Evolutionary conservation across 164 flowering plant genomes (phyloP).

Genomic region (Liriodendron chinense): DNA sequence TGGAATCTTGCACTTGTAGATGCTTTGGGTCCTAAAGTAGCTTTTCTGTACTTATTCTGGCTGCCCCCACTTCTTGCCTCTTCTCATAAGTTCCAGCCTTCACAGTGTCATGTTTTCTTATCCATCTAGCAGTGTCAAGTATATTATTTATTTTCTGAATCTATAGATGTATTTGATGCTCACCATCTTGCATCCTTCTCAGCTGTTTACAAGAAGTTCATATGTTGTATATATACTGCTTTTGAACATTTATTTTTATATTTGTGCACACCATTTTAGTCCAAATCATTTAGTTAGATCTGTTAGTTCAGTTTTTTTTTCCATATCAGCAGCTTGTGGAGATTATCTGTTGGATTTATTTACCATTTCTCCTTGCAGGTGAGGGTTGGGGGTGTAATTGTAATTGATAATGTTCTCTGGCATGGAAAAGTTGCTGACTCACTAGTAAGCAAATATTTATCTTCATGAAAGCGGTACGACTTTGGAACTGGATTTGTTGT

Average conservation of each 20-base stretch:
- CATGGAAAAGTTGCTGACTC: conserved; percentile 93
- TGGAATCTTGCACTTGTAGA: too few relatives aligned
- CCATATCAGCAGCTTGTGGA: background rate
- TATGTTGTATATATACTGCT: too few relatives aligned
- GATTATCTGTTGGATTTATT: background rate
- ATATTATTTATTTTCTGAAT: too few relatives aligned
- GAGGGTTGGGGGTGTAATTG: conserved; percentile 82
- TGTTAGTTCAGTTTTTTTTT: background rate
- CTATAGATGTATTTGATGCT: too few relatives aligned
- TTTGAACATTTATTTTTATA: background rate
- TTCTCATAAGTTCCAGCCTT: too few relatives aligned
- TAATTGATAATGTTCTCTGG: conserved; percentile 94
- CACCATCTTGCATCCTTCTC: too few relatives aligned
- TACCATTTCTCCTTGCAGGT: conserved; percentile 42
- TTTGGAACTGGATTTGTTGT: background rate
- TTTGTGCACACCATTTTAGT: background rate
- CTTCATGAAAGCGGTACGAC: background rate
- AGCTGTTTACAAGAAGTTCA: background rate
- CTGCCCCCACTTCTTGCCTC: too few relatives aligned
- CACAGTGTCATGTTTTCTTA: too few relatives aligned
- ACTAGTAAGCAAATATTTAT: conserved; percentile 37
- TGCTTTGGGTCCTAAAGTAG: too few relatives aligned
- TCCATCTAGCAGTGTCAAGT: too few relatives aligned
- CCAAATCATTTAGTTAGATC: background rate
- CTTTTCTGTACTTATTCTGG: too few relatives aligned